Percentiles rank a stretch among this genome's conserved stretches.
phyloP scores from a whole-genome alignment of 352 stramenopile genomes.

The Phytophthora pluvialis region DNA sequence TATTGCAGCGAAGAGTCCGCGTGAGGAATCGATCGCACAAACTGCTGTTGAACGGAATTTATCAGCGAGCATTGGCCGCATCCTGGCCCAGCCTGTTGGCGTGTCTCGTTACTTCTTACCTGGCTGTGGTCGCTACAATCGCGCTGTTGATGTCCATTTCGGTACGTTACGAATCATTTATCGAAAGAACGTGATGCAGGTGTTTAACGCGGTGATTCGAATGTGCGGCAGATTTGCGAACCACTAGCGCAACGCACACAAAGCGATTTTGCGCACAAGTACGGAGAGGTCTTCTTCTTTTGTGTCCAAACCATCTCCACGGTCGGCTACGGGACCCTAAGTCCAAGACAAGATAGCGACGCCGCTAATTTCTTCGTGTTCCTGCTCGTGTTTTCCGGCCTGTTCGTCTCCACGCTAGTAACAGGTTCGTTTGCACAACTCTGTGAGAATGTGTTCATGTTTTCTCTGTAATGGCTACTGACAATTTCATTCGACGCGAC shows the following conservation, averaged over 20 bases:
- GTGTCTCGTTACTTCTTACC: constrained; percentile 47
- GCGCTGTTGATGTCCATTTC: constrained; percentile 51
- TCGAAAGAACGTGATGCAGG: background rate
- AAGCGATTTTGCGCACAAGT: constrained; percentile 22
- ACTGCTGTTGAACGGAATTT: constrained; percentile 53
- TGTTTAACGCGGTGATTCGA: background rate
- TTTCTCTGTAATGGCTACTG: background rate
- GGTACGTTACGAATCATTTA: constrained; percentile 30
- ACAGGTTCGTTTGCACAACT: constrained; percentile 37
- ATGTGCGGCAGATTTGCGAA: constrained; percentile 16
- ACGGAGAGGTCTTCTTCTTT: constrained; percentile 59
- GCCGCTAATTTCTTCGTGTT: constrained; percentile 71
- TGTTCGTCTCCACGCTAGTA: constrained; percentile 56
- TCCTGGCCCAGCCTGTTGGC: constrained; percentile 52
- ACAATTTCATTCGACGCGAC: background rate
- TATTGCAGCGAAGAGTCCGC: constrained; percentile 41
- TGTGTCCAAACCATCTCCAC: constrained; percentile 71
- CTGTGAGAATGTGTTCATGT: background rate
- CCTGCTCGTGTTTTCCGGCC: constrained; percentile 48
- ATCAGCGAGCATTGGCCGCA: constrained; percentile 55
- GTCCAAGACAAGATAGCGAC: constrained; percentile 50
- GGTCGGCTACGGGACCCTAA: constrained; percentile 57
- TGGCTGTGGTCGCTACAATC: constrained; percentile 44
- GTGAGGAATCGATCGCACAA: constrained; percentile 55
- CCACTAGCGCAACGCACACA: constrained; percentile 24